A percentile compares a stretch with the other conserved stretches of the same genome.
Evolutionary conservation across 331 rosid genomes (phyloP).

Genomic region (Pyrus hybrid): DNA sequence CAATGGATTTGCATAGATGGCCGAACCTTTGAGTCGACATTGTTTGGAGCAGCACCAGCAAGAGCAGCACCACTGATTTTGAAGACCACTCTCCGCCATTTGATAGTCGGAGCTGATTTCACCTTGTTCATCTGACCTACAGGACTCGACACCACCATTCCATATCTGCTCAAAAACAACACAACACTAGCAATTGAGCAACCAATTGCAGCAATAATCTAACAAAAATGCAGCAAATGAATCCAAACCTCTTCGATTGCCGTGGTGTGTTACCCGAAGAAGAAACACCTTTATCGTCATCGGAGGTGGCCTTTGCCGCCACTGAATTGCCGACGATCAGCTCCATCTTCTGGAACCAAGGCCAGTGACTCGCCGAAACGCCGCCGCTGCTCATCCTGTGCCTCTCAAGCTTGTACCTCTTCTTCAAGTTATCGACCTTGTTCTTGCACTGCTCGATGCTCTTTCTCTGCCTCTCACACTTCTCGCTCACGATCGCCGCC

Average conservation of each 20-base stretch:
- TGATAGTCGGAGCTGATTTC: conserved; percentile 49
- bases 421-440: conserved; percentile 87
- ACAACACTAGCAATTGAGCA: not conserved
- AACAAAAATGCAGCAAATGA: not conserved
- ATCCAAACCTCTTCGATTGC: conserved; percentile 61
- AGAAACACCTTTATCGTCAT: conserved; percentile 58
- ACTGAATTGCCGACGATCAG: conserved; percentile 79
- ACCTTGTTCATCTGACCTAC: conserved; percentile 56
- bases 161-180: conserved; percentile 35
- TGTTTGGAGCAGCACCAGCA: conserved; percentile 72
- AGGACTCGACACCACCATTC: conserved; percentile 39
- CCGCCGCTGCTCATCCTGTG: conserved; percentile 81
- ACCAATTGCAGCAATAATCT: not conserved
- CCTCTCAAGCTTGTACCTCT: conserved; percentile 84
- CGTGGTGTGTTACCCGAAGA: conserved; percentile 58
- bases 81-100: conserved; percentile 89
- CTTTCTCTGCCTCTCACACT: conserved; percentile 76
- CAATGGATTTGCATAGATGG: not conserved
- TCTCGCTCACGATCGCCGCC: conserved; percentile 72
- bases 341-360: conserved; percentile 94
- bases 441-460: conserved; percentile 98
- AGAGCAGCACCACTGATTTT: conserved; percentile 94
- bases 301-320: conserved; percentile 49
- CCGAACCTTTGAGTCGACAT: conserved; percentile 71
- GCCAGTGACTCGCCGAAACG: conserved; percentile 79